A percentile compares a stretch with the other conserved stretches of the same genome.
phyloP scores from a whole-genome alignment of 2,329 filamentous ascomycete genomes.

The Calycina herbarum region DNA sequence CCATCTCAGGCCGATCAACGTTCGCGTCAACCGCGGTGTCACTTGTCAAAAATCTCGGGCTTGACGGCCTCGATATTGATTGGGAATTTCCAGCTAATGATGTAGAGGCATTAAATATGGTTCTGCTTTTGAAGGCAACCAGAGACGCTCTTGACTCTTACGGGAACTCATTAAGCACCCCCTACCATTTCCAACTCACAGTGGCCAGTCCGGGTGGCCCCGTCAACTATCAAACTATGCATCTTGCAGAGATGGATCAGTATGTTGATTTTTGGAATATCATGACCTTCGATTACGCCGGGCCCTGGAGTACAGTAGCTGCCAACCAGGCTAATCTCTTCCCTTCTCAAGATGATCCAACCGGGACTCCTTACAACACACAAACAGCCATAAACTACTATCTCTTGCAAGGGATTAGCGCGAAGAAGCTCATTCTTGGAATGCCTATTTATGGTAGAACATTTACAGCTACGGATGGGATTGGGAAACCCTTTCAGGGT shows the following conservation, averaged over 20 bases:
- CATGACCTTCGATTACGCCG: constrained; percentile 62
- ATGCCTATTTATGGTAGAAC: constrained; percentile 78
- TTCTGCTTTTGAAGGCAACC: constrained; percentile 29
- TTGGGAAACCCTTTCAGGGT: constrained; percentile 62
- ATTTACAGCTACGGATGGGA: constrained; percentile 63
- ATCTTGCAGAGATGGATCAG: constrained; percentile 47
- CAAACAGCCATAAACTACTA: constrained; percentile 66
- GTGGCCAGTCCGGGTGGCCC: constrained; percentile 53
- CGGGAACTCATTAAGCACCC: constrained; percentile 43
- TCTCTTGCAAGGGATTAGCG: constrained; percentile 56
- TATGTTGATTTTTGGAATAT: constrained; percentile 57
- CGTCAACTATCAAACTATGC: constrained; percentile 47
- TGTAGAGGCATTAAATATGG: constrained; percentile 26
- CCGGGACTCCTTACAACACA: constrained; percentile 67
- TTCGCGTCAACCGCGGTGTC: constrained; percentile 23
- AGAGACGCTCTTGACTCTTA: constrained; percentile 49
- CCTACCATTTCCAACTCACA: constrained; percentile 55
- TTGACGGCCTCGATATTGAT: constrained; percentile 30
- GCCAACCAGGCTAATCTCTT: constrained; percentile 70
- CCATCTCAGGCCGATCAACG: constrained; percentile 44
- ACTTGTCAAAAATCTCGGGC: constrained; percentile 22
- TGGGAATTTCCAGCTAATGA: constrained; percentile 28
- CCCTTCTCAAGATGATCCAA: constrained; percentile 50
- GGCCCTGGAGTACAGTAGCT: constrained; percentile 38
- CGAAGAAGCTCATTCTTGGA: constrained; percentile 69